Conservation (phyloP, 2,329 filamentous ascomycete species). For the Blastomyces gilchristii region DNA sequence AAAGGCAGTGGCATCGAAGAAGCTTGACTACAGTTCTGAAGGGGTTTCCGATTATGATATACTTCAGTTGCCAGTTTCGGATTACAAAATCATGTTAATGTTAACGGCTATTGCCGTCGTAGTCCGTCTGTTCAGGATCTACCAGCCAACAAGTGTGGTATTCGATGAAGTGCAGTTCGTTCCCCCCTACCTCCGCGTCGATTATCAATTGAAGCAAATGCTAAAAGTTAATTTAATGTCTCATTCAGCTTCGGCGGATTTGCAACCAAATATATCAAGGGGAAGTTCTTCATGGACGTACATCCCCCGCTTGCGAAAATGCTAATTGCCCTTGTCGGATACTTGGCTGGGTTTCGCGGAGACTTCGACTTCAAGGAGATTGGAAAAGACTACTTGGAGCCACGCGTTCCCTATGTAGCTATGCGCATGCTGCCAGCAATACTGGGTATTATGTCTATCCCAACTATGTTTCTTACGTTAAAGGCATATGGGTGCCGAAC, state of each 20-base stretch:
- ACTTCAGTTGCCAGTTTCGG: conserved; percentile 69
- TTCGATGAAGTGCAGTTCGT: conserved; percentile 98
- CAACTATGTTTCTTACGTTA: conserved; percentile 87
- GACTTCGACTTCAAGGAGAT: conserved; percentile 99
- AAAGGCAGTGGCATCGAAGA: conserved; percentile 21
- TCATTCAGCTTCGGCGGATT: conserved; percentile 80
- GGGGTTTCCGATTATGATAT: conserved; percentile 77
- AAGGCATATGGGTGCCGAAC: conserved; percentile 86
- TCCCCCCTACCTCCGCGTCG: conserved; percentile 2
- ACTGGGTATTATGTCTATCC: conserved; percentile 77
- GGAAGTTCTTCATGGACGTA: conserved; percentile 99
- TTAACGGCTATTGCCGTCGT: conserved; percentile 65
- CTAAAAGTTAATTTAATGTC: background rate
- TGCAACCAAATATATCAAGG: conserved; percentile 98
- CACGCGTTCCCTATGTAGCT: conserved; percentile 88
- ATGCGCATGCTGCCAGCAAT: conserved; percentile 92
- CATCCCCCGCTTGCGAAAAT: conserved; percentile 95
- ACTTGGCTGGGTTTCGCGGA: conserved; percentile 88
- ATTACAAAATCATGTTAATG: conserved; percentile 66
- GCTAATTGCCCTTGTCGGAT: conserved; percentile 88
- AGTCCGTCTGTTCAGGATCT: conserved; percentile 89
- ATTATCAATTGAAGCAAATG: conserved; percentile 7
- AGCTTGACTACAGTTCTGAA: conserved; percentile 38
- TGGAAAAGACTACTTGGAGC: conserved; percentile 95
- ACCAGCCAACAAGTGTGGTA: conserved; percentile 89